Evolutionary conservation across 2,329 filamentous ascomycete species (phyloP).

Genomic region (Cordyceps farinosa): DNA sequence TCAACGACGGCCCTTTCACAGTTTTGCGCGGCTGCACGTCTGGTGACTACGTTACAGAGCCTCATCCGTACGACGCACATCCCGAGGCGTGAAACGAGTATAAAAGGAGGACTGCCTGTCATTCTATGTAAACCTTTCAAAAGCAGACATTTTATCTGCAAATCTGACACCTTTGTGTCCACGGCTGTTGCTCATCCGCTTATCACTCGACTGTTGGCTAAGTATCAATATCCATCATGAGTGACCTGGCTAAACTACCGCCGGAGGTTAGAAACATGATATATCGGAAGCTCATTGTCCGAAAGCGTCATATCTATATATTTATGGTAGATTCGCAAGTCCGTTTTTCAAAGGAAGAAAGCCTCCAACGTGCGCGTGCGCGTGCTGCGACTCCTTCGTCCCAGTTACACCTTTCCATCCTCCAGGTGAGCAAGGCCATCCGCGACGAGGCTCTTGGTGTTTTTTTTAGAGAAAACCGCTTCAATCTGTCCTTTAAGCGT

Average conservation of each 20-base stretch:
- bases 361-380: not conserved
- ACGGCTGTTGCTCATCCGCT: no score
- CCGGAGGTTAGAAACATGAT: not conserved
- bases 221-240: not conserved
- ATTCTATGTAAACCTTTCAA: no score
- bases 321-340: not conserved
- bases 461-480: not conserved
- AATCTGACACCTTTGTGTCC: not conserved
- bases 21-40: no score
- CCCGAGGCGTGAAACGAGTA: no score
- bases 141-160: no score
- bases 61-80: no score
- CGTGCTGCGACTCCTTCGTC: no score
- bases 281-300: not conserved
- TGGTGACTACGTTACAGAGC: no score
- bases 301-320: not conserved
- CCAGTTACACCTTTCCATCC: not conserved
- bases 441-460: not conserved
- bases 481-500: not conserved
- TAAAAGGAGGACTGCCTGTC: no score
- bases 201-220: not conserved
- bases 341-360: not conserved
- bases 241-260: not conserved
- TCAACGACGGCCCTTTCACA: no score
- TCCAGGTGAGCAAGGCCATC: not conserved